phyloP scores from a whole-genome alignment of 306 rosid genomes.

The Prunus davidiana region DNA sequence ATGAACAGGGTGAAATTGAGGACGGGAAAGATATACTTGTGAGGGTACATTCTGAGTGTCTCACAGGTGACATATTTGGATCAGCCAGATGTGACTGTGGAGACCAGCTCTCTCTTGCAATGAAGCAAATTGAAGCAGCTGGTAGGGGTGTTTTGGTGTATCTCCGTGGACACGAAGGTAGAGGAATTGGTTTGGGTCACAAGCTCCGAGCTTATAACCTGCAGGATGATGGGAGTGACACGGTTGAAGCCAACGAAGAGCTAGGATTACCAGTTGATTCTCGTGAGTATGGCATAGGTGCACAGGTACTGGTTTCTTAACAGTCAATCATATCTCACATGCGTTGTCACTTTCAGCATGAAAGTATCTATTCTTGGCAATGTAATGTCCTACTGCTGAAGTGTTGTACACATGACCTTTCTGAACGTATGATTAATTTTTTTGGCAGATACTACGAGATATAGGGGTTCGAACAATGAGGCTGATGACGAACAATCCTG shows the following conservation, averaged over 20 bases:
- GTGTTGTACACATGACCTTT: neutral
- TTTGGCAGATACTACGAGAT: slow-evolving; percentile 44
- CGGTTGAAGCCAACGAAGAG: slow-evolving; percentile 95
- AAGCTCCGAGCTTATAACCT: slow-evolving; percentile 90
- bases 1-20: slow-evolving; percentile 80
- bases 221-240: slow-evolving; percentile 80
- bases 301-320: slow-evolving; percentile 60
- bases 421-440: slow-evolving; percentile 2
- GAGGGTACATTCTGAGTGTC: slow-evolving; percentile 95
- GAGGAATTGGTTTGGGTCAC: slow-evolving; percentile 98
- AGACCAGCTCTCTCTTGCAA: slow-evolving; percentile 80
- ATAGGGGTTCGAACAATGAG: slow-evolving; percentile 43
- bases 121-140: slow-evolving; percentile 94
- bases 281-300: slow-evolving; percentile 94
- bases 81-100: slow-evolving; percentile 98
- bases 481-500: slow-evolving; percentile 46
- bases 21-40: slow-evolving; percentile 89
- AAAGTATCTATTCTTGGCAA: neutral
- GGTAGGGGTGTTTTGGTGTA: slow-evolving; percentile 89
- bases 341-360: neutral
- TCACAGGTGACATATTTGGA: slow-evolving; percentile 97
- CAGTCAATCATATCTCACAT: neutral
- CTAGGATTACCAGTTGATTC: slow-evolving; percentile 93
- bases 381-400: neutral
- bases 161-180: slow-evolving; percentile 94